These are phyloP conservation scores for Dovyalis caffra DNA, from an alignment of 345 rosid species.

Conservation along the genomic window DNA sequence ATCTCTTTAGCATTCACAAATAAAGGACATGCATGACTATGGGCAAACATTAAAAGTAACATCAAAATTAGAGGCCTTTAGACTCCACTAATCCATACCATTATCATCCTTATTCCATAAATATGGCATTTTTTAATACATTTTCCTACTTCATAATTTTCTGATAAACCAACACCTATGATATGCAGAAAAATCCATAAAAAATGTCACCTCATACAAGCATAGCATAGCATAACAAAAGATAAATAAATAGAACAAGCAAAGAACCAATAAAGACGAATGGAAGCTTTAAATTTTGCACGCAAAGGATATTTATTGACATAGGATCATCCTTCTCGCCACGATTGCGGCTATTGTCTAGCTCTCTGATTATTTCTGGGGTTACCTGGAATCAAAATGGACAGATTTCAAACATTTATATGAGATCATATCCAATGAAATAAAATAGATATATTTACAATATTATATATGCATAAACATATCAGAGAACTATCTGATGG, in stretches of 20 bases:
- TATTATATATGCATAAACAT: not conserved
- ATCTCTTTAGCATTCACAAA: not conserved
- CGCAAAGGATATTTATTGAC: constrained; percentile 70
- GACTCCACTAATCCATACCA: not conserved
- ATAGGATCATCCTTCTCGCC: constrained; percentile 87
- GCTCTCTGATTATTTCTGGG: constrained; percentile 78
- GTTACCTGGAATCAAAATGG: constrained; percentile 53
- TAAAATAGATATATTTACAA: not conserved
- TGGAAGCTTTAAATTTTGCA: not conserved
- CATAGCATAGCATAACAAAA: not conserved
- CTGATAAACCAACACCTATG: not conserved
- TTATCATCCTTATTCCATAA: not conserved
- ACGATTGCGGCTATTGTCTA: constrained; percentile 71
- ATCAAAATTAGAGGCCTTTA: not conserved
- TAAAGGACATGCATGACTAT: not conserved
- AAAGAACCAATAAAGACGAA: not conserved
- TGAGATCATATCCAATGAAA: no score
- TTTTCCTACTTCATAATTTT: not conserved
- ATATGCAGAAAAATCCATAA: not conserved
- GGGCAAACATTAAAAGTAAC: not conserved
- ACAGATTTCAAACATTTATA: constrained; percentile 1
- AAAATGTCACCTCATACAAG: not conserved
- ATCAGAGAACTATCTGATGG: not conserved
- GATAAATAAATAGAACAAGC: not conserved
- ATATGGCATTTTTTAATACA: not conserved